These are phyloP conservation scores for Tuber indicum DNA, from an alignment of 495 filamentous ascomycete genomes.

Conservation along the genomic window DNA sequence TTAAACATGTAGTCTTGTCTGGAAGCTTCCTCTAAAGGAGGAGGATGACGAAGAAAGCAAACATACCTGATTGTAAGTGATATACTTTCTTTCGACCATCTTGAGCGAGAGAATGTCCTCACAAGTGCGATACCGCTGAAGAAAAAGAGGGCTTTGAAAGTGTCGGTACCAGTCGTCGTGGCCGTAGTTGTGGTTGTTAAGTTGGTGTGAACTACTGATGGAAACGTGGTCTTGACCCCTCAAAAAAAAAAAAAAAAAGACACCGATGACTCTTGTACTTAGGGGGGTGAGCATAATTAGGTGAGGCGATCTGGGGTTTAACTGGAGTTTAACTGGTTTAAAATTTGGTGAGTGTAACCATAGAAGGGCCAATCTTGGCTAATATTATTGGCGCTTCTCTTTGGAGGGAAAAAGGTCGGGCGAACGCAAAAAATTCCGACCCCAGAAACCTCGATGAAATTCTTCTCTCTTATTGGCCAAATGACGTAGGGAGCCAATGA, in stretches of 20 bases:
- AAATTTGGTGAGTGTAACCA: no score
- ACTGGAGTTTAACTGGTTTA: no score
- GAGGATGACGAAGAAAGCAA: constrained; percentile 10
- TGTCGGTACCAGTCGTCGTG: not conserved
- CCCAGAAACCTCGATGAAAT: no score
- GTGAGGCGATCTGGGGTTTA: no score
- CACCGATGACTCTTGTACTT: not conserved
- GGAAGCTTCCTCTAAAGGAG: constrained; percentile 5
- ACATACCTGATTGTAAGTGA: constrained; percentile 90
- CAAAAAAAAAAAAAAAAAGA: not conserved
- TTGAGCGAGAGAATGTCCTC: not conserved
- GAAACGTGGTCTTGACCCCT: not conserved
- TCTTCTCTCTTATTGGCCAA: no score
- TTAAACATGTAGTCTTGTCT: constrained; percentile 6
- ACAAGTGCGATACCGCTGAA: not conserved
- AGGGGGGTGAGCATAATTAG: no score
- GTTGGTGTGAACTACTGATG: no score
- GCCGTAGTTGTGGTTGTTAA: not conserved
- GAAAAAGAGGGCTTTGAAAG: not conserved
- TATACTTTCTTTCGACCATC: constrained; percentile 86
- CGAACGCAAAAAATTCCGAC: no score
- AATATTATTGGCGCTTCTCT: no score
- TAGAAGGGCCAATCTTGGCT: no score
- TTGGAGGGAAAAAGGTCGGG: no score
- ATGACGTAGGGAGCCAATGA: no score